Conservation (phyloP, 2,329 filamentous ascomycete genomes). For the Apiospora arundinis region DNA sequence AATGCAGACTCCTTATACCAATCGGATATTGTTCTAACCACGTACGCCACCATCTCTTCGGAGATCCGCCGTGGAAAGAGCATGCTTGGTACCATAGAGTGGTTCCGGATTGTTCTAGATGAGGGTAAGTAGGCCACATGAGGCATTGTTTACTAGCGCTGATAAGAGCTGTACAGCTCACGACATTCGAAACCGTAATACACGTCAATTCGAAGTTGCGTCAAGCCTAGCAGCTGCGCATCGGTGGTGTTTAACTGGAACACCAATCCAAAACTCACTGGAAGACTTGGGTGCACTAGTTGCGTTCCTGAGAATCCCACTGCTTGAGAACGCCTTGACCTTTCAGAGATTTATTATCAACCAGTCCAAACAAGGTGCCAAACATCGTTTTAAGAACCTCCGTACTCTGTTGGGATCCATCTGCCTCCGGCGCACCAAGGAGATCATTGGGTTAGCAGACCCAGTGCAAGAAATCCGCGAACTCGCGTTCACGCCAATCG, state of each 20-base stretch:
- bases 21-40: not conserved
- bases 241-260: conserved; percentile 11
- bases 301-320: conserved; percentile 9
- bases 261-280: not conserved
- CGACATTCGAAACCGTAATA: conserved; percentile 8
- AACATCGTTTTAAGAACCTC: not conserved
- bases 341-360: conserved; percentile 10
- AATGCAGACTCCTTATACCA: not conserved
- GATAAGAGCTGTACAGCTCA: too few relatives aligned
- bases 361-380: conserved; percentile 1
- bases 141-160: too few relatives aligned
- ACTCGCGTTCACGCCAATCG: not conserved
- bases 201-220: conserved; percentile 3
- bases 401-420: not conserved
- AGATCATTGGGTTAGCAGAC: conserved; percentile 2
- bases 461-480: not conserved
- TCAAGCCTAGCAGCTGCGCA: not conserved
- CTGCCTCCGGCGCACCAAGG: conserved; percentile 7
- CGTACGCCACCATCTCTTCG: not conserved
- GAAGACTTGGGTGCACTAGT: conserved; percentile 12
- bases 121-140: not conserved
- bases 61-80: not conserved
- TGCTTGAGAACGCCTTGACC: not conserved
- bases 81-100: not conserved
- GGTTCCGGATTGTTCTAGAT: not conserved